A percentile compares a stretch with the other conserved stretches of the same genome.
These are phyloP conservation scores for Akanthomyces dipterigenus DNA, from an alignment of 2,329 filamentous ascomycete genomes.

Conservation along the genomic window DNA sequence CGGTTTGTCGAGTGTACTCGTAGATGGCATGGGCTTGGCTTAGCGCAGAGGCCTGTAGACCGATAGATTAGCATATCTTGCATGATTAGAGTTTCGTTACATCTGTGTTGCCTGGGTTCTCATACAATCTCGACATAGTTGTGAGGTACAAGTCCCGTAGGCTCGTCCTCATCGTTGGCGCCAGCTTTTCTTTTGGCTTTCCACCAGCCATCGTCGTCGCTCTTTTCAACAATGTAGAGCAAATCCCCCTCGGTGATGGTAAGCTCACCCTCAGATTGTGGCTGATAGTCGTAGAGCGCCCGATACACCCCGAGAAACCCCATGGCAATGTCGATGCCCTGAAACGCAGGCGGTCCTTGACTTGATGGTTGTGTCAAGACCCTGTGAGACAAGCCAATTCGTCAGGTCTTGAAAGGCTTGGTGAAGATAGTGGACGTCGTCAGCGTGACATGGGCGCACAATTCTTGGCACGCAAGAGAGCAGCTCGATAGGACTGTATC, in stretches of 20 bases:
- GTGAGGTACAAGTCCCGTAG: slow-evolving; percentile 80
- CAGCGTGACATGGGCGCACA: background rate
- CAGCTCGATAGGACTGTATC: background rate
- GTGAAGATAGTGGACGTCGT: background rate
- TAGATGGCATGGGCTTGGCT: slow-evolving; percentile 85
- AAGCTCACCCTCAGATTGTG: slow-evolving; percentile 80
- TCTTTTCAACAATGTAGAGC: slow-evolving; percentile 83
- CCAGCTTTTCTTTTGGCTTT: slow-evolving; percentile 86
- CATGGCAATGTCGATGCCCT: slow-evolving; percentile 46
- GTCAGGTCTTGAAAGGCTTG: background rate
- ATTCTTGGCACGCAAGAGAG: background rate
- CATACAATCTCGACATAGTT: slow-evolving; percentile 90
- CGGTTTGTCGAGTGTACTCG: slow-evolving; percentile 94
- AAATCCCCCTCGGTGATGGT: slow-evolving; percentile 79
- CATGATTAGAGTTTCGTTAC: background rate
- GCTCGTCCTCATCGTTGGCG: slow-evolving; percentile 81
- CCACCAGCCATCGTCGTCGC: slow-evolving; percentile 80
- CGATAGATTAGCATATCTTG: slow-evolving; percentile 14
- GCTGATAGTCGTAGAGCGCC: slow-evolving; percentile 87
- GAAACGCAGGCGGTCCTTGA: background rate
- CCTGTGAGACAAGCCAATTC: background rate
- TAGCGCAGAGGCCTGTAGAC: slow-evolving; percentile 53
- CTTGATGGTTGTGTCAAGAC: background rate
- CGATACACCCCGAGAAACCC: slow-evolving; percentile 87
- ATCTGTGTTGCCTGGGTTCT: background rate